Percentiles rank a stretch among this genome's conserved stretches.
phyloP scores from a whole-genome alignment of 495 filamentous ascomycete species.

The Penicillium herquei region DNA sequence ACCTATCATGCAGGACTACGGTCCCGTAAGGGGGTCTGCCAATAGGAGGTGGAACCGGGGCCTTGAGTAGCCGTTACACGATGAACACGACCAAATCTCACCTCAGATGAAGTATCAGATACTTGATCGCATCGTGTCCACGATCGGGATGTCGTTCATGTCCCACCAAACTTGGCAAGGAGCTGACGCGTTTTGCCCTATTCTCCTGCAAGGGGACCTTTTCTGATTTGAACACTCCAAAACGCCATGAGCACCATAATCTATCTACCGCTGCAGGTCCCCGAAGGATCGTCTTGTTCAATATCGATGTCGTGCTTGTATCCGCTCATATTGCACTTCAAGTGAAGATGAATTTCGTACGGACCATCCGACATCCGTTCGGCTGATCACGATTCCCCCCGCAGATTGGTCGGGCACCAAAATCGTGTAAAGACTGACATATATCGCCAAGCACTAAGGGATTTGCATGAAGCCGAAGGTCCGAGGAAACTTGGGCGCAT shows the following conservation, averaged over 20 bases:
- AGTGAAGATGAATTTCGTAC: neutral
- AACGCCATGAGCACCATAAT: constrained; percentile 5
- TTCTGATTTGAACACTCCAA: constrained; percentile 19
- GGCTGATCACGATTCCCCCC: constrained; percentile 24
- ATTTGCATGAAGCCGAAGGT: constrained; percentile 4
- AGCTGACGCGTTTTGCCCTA: constrained; percentile 9
- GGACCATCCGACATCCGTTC: neutral
- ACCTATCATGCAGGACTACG: constrained; percentile 6
- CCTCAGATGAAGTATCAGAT: neutral
- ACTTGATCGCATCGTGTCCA: neutral
- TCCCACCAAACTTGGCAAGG: neutral
- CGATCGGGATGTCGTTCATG: neutral
- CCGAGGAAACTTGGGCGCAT: constrained; percentile 11
- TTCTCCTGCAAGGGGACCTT: constrained; percentile 23
- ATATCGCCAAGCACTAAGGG: constrained; percentile 3
- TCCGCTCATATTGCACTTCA: neutral
- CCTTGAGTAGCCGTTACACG: constrained; percentile 1
- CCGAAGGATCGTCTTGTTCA: neutral
- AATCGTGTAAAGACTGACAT: neutral
- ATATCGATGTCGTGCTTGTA: neutral
- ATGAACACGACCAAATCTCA: constrained; percentile 2
- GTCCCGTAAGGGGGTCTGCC: neutral
- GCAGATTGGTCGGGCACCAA: constrained; percentile 16
- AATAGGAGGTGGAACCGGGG: constrained; percentile 7
- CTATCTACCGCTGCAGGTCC: constrained; percentile 18